Percentiles rank a stretch among this genome's conserved stretches.
Evolutionary conservation across 2,329 filamentous ascomycete genomes (phyloP).

Genomic region (Xylaria sp.): DNA sequence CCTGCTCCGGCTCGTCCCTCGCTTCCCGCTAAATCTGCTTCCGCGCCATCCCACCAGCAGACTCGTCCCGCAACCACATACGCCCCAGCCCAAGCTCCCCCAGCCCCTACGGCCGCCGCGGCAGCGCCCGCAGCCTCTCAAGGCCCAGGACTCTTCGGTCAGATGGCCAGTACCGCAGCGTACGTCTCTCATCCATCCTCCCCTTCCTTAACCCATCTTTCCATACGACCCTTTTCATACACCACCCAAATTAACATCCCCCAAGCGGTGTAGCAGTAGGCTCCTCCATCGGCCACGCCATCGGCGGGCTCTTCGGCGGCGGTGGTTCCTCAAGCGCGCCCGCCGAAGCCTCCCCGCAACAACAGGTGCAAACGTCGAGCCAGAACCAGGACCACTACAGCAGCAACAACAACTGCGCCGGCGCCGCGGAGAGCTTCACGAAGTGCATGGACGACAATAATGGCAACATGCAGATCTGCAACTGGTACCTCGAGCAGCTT

Average conservation of each 20-base stretch:
- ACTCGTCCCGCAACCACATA: slow-evolving; percentile 77
- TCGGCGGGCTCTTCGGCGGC: slow-evolving; percentile 88
- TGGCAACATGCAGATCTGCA: slow-evolving; percentile 95
- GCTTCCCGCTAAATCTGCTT: slow-evolving; percentile 65
- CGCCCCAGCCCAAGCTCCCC: slow-evolving; percentile 61
- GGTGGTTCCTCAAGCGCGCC: slow-evolving; percentile 66
- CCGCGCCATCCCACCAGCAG: slow-evolving; percentile 65
- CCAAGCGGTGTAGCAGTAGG: slow-evolving; percentile 93
- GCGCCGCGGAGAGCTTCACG: slow-evolving; percentile 86
- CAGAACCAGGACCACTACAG: slow-evolving; percentile 62
- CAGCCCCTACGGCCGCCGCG: slow-evolving; percentile 53
- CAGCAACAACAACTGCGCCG: slow-evolving; percentile 80
- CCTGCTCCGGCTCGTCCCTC: slow-evolving; percentile 69
- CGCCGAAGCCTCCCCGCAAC: slow-evolving; percentile 62
- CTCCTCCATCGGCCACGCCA: slow-evolving; percentile 93
- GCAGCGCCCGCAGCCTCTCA: slow-evolving; percentile 63
- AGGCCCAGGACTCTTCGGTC: slow-evolving; percentile 88
- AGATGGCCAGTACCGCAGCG: slow-evolving; percentile 98
- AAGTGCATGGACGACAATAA: slow-evolving; percentile 96
- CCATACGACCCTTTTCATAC: background rate
- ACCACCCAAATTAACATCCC: slow-evolving; percentile 42
- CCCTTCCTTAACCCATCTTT: background rate
- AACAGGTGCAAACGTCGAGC: slow-evolving; percentile 60
- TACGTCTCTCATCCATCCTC: slow-evolving; percentile 52
- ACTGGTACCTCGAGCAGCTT: slow-evolving; percentile 98